Evolutionary conservation across 257 asterid species (phyloP).

Genomic region (Solanum sitiens): DNA sequence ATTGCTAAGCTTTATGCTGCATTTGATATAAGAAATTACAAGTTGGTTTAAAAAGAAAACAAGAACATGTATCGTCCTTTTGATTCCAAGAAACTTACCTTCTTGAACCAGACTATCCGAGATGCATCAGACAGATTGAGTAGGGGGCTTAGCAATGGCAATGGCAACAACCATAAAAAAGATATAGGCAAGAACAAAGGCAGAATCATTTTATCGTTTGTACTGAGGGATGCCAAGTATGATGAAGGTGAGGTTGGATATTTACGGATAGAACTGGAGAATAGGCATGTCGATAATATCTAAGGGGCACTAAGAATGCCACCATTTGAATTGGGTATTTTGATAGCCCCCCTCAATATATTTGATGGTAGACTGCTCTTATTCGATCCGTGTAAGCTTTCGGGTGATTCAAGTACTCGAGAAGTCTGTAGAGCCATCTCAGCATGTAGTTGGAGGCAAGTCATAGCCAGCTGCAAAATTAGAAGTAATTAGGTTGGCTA

Average conservation of each 20-base stretch:
- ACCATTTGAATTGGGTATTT: slow-evolving; percentile 33
- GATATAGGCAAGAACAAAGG: background rate
- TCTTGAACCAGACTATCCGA: background rate
- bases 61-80: background rate
- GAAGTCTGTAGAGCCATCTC: slow-evolving; percentile 91
- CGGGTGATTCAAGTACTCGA: slow-evolving; percentile 56
- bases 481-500: background rate
- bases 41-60: background rate
- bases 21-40: background rate
- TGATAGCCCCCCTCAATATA: slow-evolving; percentile 27
- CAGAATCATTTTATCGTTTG: background rate
- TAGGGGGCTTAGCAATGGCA: background rate
- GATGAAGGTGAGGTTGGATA: background rate
- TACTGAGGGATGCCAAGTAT: background rate
- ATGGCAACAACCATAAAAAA: background rate
- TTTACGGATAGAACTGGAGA: background rate
- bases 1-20: background rate
- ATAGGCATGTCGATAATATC: background rate
- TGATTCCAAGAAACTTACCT: background rate
- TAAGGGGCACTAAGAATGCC: background rate
- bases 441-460: slow-evolving; percentile 83
- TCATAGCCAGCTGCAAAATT: slow-evolving; percentile 68
- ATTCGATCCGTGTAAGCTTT: slow-evolving; percentile 11
- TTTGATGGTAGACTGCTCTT: slow-evolving; percentile 34
- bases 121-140: background rate